Conservation (phyloP, 202 grass and related monocot genomes). For the Setaria italica region DNA sequence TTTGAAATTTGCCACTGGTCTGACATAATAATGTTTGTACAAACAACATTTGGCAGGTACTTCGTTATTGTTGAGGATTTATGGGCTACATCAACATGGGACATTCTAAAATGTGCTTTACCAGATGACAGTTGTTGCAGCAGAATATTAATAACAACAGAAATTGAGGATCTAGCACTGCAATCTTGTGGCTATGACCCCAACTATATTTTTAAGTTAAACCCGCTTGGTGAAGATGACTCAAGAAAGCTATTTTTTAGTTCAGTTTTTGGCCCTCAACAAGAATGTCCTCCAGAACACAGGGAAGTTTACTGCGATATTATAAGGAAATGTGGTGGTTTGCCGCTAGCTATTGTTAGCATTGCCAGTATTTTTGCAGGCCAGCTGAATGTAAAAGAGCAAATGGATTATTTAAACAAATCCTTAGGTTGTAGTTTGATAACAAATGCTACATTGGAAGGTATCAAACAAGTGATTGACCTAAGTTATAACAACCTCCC, state of each 20-base stretch:
- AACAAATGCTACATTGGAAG: constrained; percentile 5
- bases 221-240: not conserved
- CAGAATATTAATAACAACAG: constrained; percentile 31
- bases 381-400: not conserved
- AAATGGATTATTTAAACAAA: constrained; percentile 29
- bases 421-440: constrained; percentile 10
- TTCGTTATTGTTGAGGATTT: constrained; percentile 44
- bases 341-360: constrained; percentile 26
- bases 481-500: constrained; percentile 42
- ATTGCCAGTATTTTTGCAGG: not conserved
- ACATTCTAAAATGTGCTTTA: constrained; percentile 16
- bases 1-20: not conserved
- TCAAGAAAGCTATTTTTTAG: constrained; percentile 27
- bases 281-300: constrained; percentile 22
- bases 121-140: constrained; percentile 7
- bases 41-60: constrained; percentile 29
- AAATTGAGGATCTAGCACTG: constrained; percentile 37
- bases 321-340: constrained; percentile 44
- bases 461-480: constrained; percentile 38
- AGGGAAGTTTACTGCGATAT: constrained; percentile 7
- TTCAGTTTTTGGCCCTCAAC: not conserved
- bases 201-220: not conserved
- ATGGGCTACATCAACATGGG: constrained; percentile 30
- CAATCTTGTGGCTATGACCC: constrained; percentile 16
- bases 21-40: not conserved